Conservation (phyloP, 495 filamentous ascomycete genomes). For the Penicillium argentinense region DNA sequence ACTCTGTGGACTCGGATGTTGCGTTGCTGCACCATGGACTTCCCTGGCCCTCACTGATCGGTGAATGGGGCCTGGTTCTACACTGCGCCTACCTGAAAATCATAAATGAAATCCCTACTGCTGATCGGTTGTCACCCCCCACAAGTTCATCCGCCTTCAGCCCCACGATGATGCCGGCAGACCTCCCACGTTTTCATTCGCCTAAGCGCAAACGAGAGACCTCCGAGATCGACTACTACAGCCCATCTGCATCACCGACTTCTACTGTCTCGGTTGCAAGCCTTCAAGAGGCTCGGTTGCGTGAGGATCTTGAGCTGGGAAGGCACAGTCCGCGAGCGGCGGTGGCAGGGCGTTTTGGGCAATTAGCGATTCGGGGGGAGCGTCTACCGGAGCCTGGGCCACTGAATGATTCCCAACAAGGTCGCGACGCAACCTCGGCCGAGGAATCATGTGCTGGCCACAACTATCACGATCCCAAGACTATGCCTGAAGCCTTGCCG, state of each 20-base stretch:
- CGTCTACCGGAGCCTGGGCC: slow-evolving; percentile 26
- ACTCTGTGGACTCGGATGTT: slow-evolving; percentile 10
- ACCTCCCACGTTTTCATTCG: slow-evolving; percentile 28
- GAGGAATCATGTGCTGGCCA: slow-evolving; percentile 14
- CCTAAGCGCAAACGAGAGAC: slow-evolving; percentile 45
- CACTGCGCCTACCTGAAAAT: slow-evolving; percentile 8
- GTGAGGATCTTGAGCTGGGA: slow-evolving; percentile 36
- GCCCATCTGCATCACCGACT: slow-evolving; percentile 37
- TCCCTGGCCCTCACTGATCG: slow-evolving; percentile 8
- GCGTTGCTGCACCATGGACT: slow-evolving; percentile 9
- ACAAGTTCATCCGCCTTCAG: slow-evolving; percentile 16
- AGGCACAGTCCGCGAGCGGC: slow-evolving; percentile 59
- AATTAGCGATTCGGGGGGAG: slow-evolving; percentile 57
- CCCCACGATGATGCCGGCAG: slow-evolving; percentile 38
- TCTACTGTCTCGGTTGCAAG: slow-evolving; percentile 35
- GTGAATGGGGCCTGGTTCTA: slow-evolving; percentile 5
- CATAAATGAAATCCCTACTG: slow-evolving; percentile 7
- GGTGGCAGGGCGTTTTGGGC: slow-evolving; percentile 64
- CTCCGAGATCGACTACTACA: slow-evolving; percentile 35
- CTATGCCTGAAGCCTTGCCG: slow-evolving; percentile 23
- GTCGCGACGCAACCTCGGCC: neutral
- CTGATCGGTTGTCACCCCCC: slow-evolving; percentile 25
- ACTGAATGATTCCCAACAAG: slow-evolving; percentile 8
- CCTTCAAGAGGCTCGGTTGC: slow-evolving; percentile 34
- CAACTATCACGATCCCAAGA: slow-evolving; percentile 4